These are phyloP conservation scores for Cladosporium sp. DNA, from an alignment of 2,329 filamentous ascomycete genomes.

Conservation along the genomic window DNA sequence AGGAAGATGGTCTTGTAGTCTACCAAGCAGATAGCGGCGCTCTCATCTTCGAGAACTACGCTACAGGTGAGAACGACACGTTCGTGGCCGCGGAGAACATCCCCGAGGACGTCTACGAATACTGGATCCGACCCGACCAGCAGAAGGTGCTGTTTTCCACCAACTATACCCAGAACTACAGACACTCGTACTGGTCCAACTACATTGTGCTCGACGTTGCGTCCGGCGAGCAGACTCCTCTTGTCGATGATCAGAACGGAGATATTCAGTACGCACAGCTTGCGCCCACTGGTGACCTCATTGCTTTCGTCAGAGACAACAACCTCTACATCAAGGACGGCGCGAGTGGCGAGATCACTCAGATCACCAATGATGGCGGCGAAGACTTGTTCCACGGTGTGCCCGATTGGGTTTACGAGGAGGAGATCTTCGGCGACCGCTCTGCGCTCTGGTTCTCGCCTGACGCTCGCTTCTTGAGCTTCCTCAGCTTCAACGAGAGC, in stretches of 20 bases:
- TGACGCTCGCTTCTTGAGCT: slow-evolving; percentile 56
- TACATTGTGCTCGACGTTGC: slow-evolving; percentile 65
- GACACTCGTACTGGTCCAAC: slow-evolving; percentile 66
- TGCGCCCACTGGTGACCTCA: slow-evolving; percentile 57
- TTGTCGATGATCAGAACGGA: slow-evolving; percentile 60
- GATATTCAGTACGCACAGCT: slow-evolving; percentile 69
- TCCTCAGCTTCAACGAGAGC: slow-evolving; percentile 63
- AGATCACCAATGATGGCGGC: slow-evolving; percentile 61
- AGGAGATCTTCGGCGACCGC: slow-evolving; percentile 56
- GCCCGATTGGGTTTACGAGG: slow-evolving; percentile 66
- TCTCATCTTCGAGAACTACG: slow-evolving; percentile 62
- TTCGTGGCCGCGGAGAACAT: slow-evolving; percentile 61
- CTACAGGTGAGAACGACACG: slow-evolving; percentile 56
- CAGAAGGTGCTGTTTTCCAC: slow-evolving; percentile 61
- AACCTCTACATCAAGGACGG: slow-evolving; percentile 59
- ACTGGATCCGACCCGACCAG: slow-evolving; percentile 62
- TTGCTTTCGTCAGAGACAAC: slow-evolving; percentile 68
- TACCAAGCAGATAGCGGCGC: slow-evolving; percentile 52
- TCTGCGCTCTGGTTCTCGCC: slow-evolving; percentile 60
- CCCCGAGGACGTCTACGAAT: slow-evolving; percentile 56
- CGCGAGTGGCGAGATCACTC: slow-evolving; percentile 60
- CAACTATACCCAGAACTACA: slow-evolving; percentile 69
- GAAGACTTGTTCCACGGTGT: slow-evolving; percentile 65
- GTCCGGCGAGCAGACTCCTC: slow-evolving; percentile 55
- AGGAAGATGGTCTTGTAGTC: slow-evolving; percentile 63